A percentile compares a stretch with the other conserved stretches of the same genome.
These are phyloP conservation scores for Phylloporus sp. DNA, from an alignment of 768 basidiomycete species.

Conservation along the genomic window DNA sequence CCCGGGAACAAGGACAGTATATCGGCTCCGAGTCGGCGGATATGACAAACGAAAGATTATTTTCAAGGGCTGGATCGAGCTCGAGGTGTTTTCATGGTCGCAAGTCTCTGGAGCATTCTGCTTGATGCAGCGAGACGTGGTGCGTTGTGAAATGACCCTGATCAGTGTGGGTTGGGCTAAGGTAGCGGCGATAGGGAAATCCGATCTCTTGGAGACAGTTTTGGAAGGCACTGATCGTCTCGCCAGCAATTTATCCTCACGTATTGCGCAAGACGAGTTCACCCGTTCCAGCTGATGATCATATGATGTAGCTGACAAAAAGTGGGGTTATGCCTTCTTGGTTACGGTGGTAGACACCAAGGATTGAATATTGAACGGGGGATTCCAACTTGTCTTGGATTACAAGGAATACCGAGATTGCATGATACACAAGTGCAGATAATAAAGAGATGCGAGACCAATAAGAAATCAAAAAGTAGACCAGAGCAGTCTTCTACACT, in stretches of 20 bases:
- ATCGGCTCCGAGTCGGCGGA: conserved; percentile 61
- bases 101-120: conserved; percentile 59
- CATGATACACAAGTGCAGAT: conserved; percentile 28
- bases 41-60: conserved; percentile 58
- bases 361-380: too few species aligned
- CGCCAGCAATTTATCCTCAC: conserved; percentile 51
- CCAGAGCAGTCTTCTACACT: conserved; percentile 17
- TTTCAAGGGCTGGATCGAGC: conserved; percentile 72
- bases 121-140: conserved; percentile 66
- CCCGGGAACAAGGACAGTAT: conserved; percentile 12
- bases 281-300: not conserved
- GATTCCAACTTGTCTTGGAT: conserved; percentile 2
- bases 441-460: conserved; percentile 27
- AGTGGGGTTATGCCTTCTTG: not conserved
- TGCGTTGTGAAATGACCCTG: conserved; percentile 30
- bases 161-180: not conserved
- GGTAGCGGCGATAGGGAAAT: conserved; percentile 48
- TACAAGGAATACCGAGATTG: conserved; percentile 19
- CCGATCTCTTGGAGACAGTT: conserved; percentile 76
- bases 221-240: conserved; percentile 62
- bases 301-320: not conserved
- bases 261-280: conserved; percentile 36
- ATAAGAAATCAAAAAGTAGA: conserved; percentile 13
- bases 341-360: not conserved
- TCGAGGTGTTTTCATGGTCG: conserved; percentile 56